Evolutionary conservation across 768 basidiomycete species (phyloP).

Genomic region (Peribolospora kevripleyi): DNA sequence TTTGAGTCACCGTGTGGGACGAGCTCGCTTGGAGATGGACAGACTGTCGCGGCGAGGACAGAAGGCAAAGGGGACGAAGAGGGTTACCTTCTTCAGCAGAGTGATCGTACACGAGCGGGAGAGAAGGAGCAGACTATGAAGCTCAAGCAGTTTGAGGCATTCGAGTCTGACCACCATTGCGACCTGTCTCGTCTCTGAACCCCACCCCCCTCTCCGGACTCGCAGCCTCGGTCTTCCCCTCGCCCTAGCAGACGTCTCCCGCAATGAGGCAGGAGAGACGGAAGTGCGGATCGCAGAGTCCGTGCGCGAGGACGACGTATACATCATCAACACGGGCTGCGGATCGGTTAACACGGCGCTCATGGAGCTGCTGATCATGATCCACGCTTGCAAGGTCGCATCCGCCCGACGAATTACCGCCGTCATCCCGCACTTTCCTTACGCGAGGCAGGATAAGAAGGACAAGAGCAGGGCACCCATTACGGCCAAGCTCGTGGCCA

Average conservation of each 20-base stretch:
- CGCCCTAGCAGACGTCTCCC: constrained; percentile 58
- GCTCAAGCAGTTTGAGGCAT: constrained; percentile 3
- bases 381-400: constrained; percentile 98
- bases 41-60: too few relatives aligned
- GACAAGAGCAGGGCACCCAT: constrained; percentile 97
- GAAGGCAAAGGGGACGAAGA: too few relatives aligned
- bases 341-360: constrained; percentile 59
- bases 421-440: constrained; percentile 91
- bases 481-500: constrained; percentile 91
- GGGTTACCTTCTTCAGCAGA: too few relatives aligned
- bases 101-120: too few relatives aligned
- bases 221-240: constrained; percentile 67
- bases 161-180: constrained; percentile 3
- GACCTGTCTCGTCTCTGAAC: constrained; percentile 11
- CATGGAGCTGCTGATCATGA: constrained; percentile 98
- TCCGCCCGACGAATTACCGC: constrained; percentile 93
- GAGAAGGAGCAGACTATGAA: too few relatives aligned
- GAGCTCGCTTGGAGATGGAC: too few relatives aligned
- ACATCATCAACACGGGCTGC: constrained; percentile 86
- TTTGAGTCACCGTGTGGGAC: too few relatives aligned
- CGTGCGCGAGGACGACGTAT: constrained; percentile 93
- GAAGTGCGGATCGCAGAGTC: constrained; percentile 77
- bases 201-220: constrained; percentile 6
- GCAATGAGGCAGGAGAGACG: constrained; percentile 76
- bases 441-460: constrained; percentile 95